Evolutionary conservation across 305 asterid species (phyloP).

Genomic region (Solanum aculeatissimum): DNA sequence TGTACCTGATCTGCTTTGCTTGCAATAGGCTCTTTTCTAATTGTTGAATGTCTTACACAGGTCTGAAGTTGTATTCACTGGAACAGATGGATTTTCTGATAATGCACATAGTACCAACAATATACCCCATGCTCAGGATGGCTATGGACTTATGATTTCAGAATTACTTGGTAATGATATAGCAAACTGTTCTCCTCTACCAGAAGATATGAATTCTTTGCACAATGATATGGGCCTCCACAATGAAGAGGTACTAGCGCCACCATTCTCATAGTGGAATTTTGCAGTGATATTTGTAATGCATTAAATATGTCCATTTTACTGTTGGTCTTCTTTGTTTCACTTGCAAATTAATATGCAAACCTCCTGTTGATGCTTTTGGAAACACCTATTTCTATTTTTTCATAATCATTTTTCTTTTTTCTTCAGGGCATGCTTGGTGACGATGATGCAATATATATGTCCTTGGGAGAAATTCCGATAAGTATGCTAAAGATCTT

Average conservation of each 20-base stretch:
- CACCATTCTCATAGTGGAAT: not conserved
- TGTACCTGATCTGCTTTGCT: not conserved
- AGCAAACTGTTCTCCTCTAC: slow-evolving; percentile 59
- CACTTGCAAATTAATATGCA: not conserved
- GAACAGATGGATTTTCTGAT: slow-evolving; percentile 55
- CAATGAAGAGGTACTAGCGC: slow-evolving; percentile 53
- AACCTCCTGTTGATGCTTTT: not conserved
- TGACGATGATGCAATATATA: slow-evolving; percentile 87
- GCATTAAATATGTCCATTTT: not conserved
- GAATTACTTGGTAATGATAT: slow-evolving; percentile 76
- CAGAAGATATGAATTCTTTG: slow-evolving; percentile 54
- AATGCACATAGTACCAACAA: slow-evolving; percentile 44
- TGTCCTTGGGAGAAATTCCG: slow-evolving; percentile 97
- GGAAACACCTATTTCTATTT: not conserved
- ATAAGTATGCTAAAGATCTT: slow-evolving; percentile 46
- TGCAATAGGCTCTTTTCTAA: not conserved
- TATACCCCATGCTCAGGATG: slow-evolving; percentile 62
- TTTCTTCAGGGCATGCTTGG: slow-evolving; percentile 84
- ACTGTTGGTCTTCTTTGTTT: not conserved
- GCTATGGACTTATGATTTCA: slow-evolving; percentile 90
- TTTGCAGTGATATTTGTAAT: slow-evolving; percentile 4
- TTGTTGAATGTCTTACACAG: slow-evolving; percentile 30
- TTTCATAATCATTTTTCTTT: not conserved
- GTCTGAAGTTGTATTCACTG: slow-evolving; percentile 52
- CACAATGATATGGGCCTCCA: slow-evolving; percentile 70